Evolutionary conservation across 176 grass and related monocot genomes (phyloP).

Genomic region (Musa schizocarpa): DNA sequence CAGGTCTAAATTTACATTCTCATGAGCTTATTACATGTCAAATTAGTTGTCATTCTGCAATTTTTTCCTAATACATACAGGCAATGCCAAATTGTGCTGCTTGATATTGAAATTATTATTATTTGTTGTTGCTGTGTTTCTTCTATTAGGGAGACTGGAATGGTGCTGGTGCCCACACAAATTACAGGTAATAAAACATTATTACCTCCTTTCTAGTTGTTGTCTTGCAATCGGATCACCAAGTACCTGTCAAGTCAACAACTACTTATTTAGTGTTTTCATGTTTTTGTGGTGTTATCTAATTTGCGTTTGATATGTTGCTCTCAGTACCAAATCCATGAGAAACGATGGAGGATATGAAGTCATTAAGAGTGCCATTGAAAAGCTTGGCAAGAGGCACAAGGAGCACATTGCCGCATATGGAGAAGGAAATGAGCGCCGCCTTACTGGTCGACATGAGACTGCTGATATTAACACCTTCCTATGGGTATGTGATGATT

Average conservation of each 20-base stretch:
- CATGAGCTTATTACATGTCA: not conserved
- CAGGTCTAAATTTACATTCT: slow-evolving; percentile 6
- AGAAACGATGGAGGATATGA: slow-evolving; percentile 81
- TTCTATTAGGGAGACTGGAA: slow-evolving; percentile 79
- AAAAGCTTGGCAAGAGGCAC: slow-evolving; percentile 73
- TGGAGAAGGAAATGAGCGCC: slow-evolving; percentile 92
- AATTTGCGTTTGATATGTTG: not conserved
- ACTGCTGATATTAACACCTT: slow-evolving; percentile 95
- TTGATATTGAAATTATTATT: not conserved
- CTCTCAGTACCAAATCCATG: slow-evolving; percentile 87
- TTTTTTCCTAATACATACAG: not conserved
- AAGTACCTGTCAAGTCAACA: too few species aligned
- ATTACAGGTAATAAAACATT: slow-evolving; percentile 51
- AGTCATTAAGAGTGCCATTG: slow-evolving; percentile 61
- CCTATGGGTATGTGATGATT: slow-evolving; percentile 55
- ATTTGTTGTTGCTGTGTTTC: slow-evolving; percentile 3
- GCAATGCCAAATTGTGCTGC: too few species aligned
- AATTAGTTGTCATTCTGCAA: not conserved
- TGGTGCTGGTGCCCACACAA: slow-evolving; percentile 85
- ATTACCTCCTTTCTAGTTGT: not conserved
- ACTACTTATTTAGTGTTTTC: not conserved
- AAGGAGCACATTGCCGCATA: slow-evolving; percentile 89
- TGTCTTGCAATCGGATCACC: not conserved
- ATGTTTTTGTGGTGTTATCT: not conserved
- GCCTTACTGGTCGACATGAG: slow-evolving; percentile 85